A percentile compares a stretch with the other conserved stretches of the same genome.
Evolutionary conservation across 148 eudicot species (phyloP).

Genomic region (Rhododendron henanense): DNA sequence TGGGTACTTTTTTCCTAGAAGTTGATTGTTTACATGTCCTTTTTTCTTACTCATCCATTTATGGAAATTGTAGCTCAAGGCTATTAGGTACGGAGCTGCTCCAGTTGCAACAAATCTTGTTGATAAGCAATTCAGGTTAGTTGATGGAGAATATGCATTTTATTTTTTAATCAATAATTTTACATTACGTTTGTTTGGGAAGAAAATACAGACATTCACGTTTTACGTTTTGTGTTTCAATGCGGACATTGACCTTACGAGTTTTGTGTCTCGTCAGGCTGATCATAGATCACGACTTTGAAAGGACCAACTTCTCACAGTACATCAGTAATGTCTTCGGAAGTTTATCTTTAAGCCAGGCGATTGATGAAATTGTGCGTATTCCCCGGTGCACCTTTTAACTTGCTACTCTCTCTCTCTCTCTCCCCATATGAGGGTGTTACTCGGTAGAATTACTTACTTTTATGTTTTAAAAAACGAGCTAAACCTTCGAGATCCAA

Average conservation of each 20-base stretch:
- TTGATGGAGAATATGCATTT: not conserved
- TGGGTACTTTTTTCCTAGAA: not conserved
- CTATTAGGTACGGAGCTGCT: slow-evolving; percentile 56
- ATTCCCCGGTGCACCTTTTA: not conserved
- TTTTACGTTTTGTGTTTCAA: not conserved
- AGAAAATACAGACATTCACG: too few relatives aligned
- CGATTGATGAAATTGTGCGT: slow-evolving; percentile 60
- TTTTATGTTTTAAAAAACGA: not conserved
- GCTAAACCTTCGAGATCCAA: not conserved
- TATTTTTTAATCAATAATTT: not conserved
- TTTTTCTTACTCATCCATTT: not conserved
- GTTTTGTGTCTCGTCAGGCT: slow-evolving; percentile 27
- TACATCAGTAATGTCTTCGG: slow-evolving; percentile 40
- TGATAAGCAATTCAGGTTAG: slow-evolving; percentile 43
- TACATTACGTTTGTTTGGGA: not conserved
- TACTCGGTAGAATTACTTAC: too few relatives aligned
- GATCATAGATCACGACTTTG: slow-evolving; percentile 26
- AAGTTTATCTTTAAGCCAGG: slow-evolving; percentile 42
- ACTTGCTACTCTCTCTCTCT: not conserved
- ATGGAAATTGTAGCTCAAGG: slow-evolving; percentile 41
- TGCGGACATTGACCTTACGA: not conserved
- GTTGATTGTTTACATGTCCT: not conserved
- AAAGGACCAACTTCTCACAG: slow-evolving; percentile 42
- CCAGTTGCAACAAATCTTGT: slow-evolving; percentile 31
- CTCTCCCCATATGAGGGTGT: not conserved